Evolutionary conservation across 2,329 filamentous ascomycete species (phyloP), one percentile per base, ranked within the genome.

Genomic region (Cercospora sojina): DNA sequence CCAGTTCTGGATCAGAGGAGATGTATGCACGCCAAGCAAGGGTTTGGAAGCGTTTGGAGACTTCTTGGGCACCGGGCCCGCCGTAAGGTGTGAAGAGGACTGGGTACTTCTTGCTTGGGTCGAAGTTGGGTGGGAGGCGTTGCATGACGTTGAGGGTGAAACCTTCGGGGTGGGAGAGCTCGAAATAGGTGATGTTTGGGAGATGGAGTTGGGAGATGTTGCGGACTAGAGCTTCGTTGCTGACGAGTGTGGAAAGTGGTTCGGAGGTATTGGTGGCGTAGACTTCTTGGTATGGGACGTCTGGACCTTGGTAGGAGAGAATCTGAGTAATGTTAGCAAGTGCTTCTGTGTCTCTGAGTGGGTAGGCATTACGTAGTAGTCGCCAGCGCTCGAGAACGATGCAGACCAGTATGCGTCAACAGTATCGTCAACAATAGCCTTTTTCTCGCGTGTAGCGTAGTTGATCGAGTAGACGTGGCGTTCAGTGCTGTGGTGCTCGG

Each of bases 251-350:
- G 5, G 85, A 83, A 8, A 90, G 76, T 0, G 87, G 83, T 35
- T 79, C 82, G 20, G 82, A 84, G 20, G 83, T 82, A 73, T 88
- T 85, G 67, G 83, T 75, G 0, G 84, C 79, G 77, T 89, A 90
- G 0, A 91, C 81, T 69, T 90, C 87, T 73, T 91, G 88, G 77
- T 90, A 90, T 0, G 89, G 88, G 0, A 91, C 85, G 63, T 90
- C 85, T 0, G 89, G 89, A 0, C 89, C 89, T 18, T 79, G 77
- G 74, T 91, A 91, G 60, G 80, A 84, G 2, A 90, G 83, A 49
- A 91, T 85, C 25, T 27, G 25, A 5, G 25, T 3, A 27, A 27
- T 27, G 25, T 27, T 27, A 27, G 25, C 5, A 27, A 27, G 25
- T 27, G 25, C 5, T 27, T 27, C 5, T 27, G 25, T 27, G 25